Evolutionary conservation across 768 basidiomycete genomes (phyloP), one percentile per base, ranked within the genome.

Genomic region (Mycena maculata): DNA sequence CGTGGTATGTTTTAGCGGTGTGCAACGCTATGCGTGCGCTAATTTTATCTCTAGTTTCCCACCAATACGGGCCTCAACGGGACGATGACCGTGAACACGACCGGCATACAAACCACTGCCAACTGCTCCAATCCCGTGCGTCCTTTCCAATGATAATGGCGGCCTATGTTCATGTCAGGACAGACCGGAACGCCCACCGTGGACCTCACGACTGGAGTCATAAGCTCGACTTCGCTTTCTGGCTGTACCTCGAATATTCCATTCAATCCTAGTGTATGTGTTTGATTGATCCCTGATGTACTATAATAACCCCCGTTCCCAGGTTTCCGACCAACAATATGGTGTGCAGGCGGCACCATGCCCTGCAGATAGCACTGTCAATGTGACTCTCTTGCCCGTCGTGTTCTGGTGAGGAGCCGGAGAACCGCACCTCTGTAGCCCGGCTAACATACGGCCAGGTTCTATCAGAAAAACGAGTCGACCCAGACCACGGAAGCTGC

Each of bases 391-490:
- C 64, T 76, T 77, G 44, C 85, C 86, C 0, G 84, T 86, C 38
- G 73, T 86, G 41, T 86, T 86, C 65, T 86, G 85, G 85, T 57
- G 30, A 31, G 67, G 36, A 12, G 5, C n/a, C n/a, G n/a, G 4
- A 23, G 18, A 16, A 18, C 10, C 18, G 4, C 4, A 18, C 2
- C 5, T 50, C 20, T 27, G 2, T 16, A 9, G 18, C 28, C 25
- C 7, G 1, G n/a, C 44, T 62, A 30, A 53, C 33, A 44, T 13
- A n/a, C 10, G 42, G 3, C n/a, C 23, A 71, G 70, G 70, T 86
- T 79, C 63, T 86, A 76, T 68, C 72, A 80, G 45, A 49, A 49
- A 22, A 42, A 57, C 22, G 53, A n/a, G n/a, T n/a, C 49, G 27
- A 72, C 76, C 53, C 62, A 64, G 28, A 74, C 49, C 28, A 65